These are phyloP conservation scores for Cutaneotrichosporon sp. DNA, from an alignment of 1,284 basidiomycete species.

Conservation along the genomic window DNA sequence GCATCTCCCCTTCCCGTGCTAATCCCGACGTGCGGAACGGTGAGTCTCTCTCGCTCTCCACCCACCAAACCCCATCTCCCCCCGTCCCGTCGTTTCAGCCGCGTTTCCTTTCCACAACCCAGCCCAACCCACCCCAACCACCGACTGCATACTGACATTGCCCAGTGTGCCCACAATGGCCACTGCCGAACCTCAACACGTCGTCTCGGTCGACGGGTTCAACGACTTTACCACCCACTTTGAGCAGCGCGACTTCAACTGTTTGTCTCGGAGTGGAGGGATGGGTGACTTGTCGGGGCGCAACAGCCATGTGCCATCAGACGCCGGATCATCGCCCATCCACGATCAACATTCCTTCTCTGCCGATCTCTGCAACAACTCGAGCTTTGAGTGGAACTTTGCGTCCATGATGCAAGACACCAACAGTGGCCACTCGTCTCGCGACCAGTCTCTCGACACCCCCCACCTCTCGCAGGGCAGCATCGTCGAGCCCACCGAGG, in stretches of 20 bases:
- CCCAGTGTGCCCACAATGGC: constrained; percentile 9
- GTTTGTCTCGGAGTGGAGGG: constrained; percentile 8
- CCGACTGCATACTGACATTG: constrained; percentile 2
- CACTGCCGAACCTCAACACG: constrained; percentile 6
- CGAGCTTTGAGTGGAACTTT: constrained; percentile 15
- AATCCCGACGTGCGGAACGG: not conserved
- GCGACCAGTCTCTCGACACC: constrained; percentile 25
- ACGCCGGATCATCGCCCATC: constrained; percentile 12
- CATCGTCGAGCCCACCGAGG: not conserved
- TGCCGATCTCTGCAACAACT: constrained; percentile 16
- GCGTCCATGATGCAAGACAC: constrained; percentile 15
- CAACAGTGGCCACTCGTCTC: constrained; percentile 16
- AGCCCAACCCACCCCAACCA: too few species aligned
- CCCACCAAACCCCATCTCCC: not conserved
- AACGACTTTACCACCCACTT: constrained; percentile 22
- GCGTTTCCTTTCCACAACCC: not conserved
- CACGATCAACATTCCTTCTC: constrained; percentile 16
- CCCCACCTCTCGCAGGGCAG: constrained; percentile 12
- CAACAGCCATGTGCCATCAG: constrained; percentile 8
- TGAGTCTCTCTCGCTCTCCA: not conserved
- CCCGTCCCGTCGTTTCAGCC: constrained; percentile 4
- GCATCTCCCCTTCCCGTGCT: not conserved
- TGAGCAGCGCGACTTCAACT: constrained; percentile 8
- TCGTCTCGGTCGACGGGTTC: constrained; percentile 21
- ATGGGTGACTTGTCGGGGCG: constrained; percentile 7